phyloP scores from a whole-genome alignment of 1,139 yeast species.

The Protomyces pachydermus region DNA sequence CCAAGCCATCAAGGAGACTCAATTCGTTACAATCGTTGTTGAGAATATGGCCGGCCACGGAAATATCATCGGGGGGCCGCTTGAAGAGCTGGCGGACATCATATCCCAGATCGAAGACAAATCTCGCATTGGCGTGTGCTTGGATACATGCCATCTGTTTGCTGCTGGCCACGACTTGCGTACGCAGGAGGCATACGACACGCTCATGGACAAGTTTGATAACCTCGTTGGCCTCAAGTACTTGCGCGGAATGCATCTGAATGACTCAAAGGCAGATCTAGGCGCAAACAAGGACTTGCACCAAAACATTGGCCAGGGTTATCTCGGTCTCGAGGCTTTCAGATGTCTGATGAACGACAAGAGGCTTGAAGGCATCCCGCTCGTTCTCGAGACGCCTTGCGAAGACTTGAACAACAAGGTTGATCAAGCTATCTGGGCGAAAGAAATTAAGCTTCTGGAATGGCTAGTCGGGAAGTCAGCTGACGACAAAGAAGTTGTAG shows the following conservation, averaged over 20 bases:
- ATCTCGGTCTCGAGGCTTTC: slow-evolving; percentile 78
- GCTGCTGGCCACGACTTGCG: slow-evolving; percentile 88
- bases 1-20: slow-evolving; percentile 65
- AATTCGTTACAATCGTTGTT: slow-evolving; percentile 75
- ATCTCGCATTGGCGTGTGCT: slow-evolving; percentile 79
- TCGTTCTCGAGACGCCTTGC: slow-evolving; percentile 85
- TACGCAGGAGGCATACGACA: slow-evolving; percentile 51
- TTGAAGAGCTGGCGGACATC: slow-evolving; percentile 70
- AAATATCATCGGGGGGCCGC: slow-evolving; percentile 73
- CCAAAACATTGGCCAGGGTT: slow-evolving; percentile 84
- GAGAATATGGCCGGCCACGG: slow-evolving; percentile 99
- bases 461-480: slow-evolving; percentile 56
- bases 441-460: slow-evolving; percentile 70
- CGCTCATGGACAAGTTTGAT: slow-evolving; percentile 74
- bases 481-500: slow-evolving; percentile 54
- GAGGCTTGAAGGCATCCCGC: slow-evolving; percentile 62
- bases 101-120: slow-evolving; percentile 74
- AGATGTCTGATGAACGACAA: slow-evolving; percentile 66
- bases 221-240: slow-evolving; percentile 65
- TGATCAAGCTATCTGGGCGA: slow-evolving; percentile 60
- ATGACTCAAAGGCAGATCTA: slow-evolving; percentile 90
- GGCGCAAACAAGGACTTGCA: slow-evolving; percentile 90
- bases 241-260: slow-evolving; percentile 74
- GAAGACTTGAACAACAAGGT: slow-evolving; percentile 45
- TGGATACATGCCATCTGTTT: slow-evolving; percentile 29